A percentile compares a stretch with the other conserved stretches of the same genome.
These are phyloP conservation scores for Suhomyces tanzawaensis DNA, from an alignment of 805 yeast genomes.

Conservation along the genomic window DNA sequence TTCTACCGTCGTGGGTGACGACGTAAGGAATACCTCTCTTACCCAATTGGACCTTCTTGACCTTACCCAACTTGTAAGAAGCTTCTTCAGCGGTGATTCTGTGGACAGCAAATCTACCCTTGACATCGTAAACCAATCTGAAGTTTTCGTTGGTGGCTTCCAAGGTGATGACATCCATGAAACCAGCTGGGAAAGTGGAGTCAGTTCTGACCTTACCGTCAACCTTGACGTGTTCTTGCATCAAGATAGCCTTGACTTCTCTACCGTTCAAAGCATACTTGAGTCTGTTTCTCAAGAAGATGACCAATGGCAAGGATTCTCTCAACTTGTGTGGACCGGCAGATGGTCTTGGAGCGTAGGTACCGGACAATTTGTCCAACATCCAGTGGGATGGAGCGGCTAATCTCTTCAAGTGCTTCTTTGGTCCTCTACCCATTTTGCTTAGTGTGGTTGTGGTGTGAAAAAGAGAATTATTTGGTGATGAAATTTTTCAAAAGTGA, in stretches of 20 bases:
- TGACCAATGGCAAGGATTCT: conserved; percentile 32
- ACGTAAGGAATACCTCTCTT: conserved; percentile 26
- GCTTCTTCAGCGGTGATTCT: conserved; percentile 28
- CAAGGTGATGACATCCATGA: conserved; percentile 32
- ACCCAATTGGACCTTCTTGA: conserved; percentile 25
- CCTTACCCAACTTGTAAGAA: conserved; percentile 26
- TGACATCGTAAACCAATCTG: conserved; percentile 29
- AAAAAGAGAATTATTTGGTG: neutral
- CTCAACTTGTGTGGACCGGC: conserved; percentile 37
- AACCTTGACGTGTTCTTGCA: conserved; percentile 34
- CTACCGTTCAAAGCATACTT: conserved; percentile 35
- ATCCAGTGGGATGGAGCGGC: conserved; percentile 40
- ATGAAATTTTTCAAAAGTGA: neutral
- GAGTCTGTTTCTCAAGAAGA: conserved; percentile 34
- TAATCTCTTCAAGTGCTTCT: conserved; percentile 37
- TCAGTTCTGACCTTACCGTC: conserved; percentile 35
- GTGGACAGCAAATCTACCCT: conserved; percentile 29
- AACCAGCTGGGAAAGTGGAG: conserved; percentile 33
- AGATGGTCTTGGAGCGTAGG: conserved; percentile 36
- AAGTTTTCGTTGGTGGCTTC: conserved; percentile 32
- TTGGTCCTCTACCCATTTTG: conserved; percentile 75
- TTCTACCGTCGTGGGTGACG: conserved; percentile 29
- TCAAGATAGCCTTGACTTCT: conserved; percentile 34
- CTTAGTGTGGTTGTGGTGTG: conserved; percentile 1
- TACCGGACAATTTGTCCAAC: conserved; percentile 38